Evolutionary conservation across 1,284 basidiomycete genomes (phyloP), one percentile per base, ranked within the genome.

Genomic region (Gymnopus androsaceus): DNA sequence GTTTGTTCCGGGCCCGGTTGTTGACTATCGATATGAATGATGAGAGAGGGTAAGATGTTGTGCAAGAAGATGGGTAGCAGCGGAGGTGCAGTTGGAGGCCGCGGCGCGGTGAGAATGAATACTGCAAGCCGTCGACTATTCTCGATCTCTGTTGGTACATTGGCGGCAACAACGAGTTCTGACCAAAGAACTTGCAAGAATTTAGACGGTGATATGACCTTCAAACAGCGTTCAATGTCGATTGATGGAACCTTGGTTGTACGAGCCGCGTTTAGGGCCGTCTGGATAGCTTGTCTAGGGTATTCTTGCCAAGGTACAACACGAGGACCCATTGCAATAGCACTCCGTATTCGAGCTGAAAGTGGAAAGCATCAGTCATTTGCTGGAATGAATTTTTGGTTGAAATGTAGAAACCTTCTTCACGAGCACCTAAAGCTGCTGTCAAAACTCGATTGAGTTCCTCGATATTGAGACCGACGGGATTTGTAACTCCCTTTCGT

Each of bases 11-110:
- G 65, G 30, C 34, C 34, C 31, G 72, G 68, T 51, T 68, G 70
- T 63, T 81, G 77, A 4, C 69, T 70, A 63, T 91, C 88, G 49
- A 87, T 77, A 5, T 67, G 61, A 1, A 74, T 68, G 48, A 90
- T 78, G 45, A 90, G 64, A 11, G 75, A 74, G 6, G 88, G 89
- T 9, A 88, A 66, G 14, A 87, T 67, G 48, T 80, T 72, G 67
- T 88, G 82, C 56, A 90, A 64, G 68, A 91, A 92, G 34, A 89
- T 77, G 0, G 88, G 88, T 23, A 92, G 72, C 9, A 92, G 75
- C 1, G 87, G 87, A 4, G 85, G 83, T 1, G 75, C 73, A 44
- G 70, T 72, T 15, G 77, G 66, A 36, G 68, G 71, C 40, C 78
- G 80, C 46, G 85, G 86, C 61, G 75, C 81, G 33, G 82, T 79